Evolutionary conservation across 2,329 filamentous ascomycete species (phyloP), one percentile per base, ranked within the genome.

Genomic region (Paracoccidioides lutzii): DNA sequence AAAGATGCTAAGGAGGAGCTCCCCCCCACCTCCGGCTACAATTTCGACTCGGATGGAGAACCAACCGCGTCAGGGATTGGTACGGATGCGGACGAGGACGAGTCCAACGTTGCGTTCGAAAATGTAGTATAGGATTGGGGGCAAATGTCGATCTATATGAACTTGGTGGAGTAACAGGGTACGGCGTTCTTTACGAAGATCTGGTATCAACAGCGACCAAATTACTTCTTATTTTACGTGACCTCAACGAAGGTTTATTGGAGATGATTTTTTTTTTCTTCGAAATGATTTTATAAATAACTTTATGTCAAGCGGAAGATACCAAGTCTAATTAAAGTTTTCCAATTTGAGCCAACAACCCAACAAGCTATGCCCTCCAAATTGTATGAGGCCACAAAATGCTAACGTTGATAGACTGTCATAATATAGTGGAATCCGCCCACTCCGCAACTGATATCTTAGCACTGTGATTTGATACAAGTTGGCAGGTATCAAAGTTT

Each of bases 71-170:
- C 68, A 4, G 76, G 81, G 44, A 79, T 81, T 50, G 73, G 75
- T 2, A 83, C 81, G 30, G 76, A 76, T 57, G 79, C 80, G 9
- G 86, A 86, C 42, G 82, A 81, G 30, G 76, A 76, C 54, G 80
- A 81, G 6, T 85, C 85, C 37, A 82, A 84, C 54, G 75, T 85
- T 56, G 83, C 89, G 69, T 90, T 93, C 80, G 87, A 91, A 69
- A 87, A 90, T 69, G 85, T 90, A n/a, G 63, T 79, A 53, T 69
- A 62, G 60, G 55, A 22, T 22, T 22, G 43, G 58, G 55, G 56
- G 35, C 49, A 43, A 37, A 28, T 14, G 35, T 8, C 14, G 22
- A 33, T 41, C 3, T 42, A 52, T 7, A 41, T 37, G 32, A 22
- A 28, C 15, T 49, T 14, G 28, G 14, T 9, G 38, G 37, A 52